phyloP scores from a whole-genome alignment of 208 protist genomes.

The Trypanosoma boissoni region DNA sequence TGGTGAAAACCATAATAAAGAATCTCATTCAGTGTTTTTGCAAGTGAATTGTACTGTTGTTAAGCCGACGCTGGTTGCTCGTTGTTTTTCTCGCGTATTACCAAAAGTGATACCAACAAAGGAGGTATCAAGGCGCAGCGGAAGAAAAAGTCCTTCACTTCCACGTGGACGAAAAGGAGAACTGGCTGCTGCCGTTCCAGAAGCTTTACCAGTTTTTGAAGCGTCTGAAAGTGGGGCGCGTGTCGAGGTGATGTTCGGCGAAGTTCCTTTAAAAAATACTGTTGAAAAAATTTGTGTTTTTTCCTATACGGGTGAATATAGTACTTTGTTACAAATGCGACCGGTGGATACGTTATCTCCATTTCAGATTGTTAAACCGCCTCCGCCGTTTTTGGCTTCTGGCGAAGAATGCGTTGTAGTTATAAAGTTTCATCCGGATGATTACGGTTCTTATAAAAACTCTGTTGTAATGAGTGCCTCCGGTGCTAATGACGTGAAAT shows the following conservation, averaged over 20 bases:
- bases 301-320: slow-evolving; percentile 28
- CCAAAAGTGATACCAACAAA: slow-evolving; percentile 13
- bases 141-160: slow-evolving; percentile 17
- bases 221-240: slow-evolving; percentile 13
- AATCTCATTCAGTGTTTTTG: slow-evolving; percentile 18
- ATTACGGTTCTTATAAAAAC: slow-evolving; percentile 55
- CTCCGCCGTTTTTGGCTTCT: slow-evolving; percentile 25
- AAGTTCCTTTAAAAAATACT: slow-evolving; percentile 51
- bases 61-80: slow-evolving; percentile 18
- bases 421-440: slow-evolving; percentile 52
- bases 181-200: no score
- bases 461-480: slow-evolving; percentile 35
- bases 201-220: slow-evolving; percentile 26
- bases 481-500: slow-evolving; percentile 30
- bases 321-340: slow-evolving; percentile 36
- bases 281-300: slow-evolving; percentile 40
- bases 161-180: slow-evolving; percentile 5
- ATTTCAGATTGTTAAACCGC: slow-evolving; percentile 48
- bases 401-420: slow-evolving; percentile 33
- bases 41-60: slow-evolving; percentile 42
- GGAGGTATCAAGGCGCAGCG: slow-evolving; percentile 14
- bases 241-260: slow-evolving; percentile 50
- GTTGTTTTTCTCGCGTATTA: slow-evolving; percentile 10
- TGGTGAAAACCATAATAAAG: neutral
- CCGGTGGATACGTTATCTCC: slow-evolving; percentile 54